phyloP scores from a whole-genome alignment of 2,329 filamentous ascomycete genomes.

The Fusarium sp. region DNA sequence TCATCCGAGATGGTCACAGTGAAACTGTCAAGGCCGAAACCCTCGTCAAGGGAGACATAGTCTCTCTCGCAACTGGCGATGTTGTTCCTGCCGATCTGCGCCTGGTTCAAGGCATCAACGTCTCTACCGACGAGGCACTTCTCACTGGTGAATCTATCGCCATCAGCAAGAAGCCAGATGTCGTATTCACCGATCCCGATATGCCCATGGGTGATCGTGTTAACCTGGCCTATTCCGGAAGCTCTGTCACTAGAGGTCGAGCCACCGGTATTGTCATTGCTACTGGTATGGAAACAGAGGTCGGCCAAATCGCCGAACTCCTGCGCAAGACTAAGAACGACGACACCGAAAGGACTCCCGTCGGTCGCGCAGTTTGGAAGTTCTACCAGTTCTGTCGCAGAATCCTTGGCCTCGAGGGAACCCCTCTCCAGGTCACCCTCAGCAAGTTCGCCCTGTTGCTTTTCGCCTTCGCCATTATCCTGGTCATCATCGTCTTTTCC shows the following conservation, averaged over 20 bases:
- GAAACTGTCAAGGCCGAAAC: constrained; percentile 63
- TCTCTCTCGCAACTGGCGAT: constrained; percentile 70
- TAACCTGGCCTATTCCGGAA: constrained; percentile 77
- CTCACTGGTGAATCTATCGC: constrained; percentile 78
- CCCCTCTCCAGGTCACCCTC: constrained; percentile 84
- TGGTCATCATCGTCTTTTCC: constrained; percentile 70
- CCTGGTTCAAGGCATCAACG: constrained; percentile 72
- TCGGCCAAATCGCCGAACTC: constrained; percentile 78
- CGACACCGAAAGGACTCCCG: constrained; percentile 52
- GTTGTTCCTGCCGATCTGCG: constrained; percentile 76
- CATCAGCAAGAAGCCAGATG: constrained; percentile 71
- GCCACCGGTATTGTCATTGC: constrained; percentile 74
- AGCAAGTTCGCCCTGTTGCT: constrained; percentile 85
- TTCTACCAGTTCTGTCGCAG: constrained; percentile 56
- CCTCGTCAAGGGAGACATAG: constrained; percentile 73
- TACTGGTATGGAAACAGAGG: constrained; percentile 78
- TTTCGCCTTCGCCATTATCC: constrained; percentile 74
- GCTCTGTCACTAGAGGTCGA: constrained; percentile 75
- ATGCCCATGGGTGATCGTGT: constrained; percentile 74
- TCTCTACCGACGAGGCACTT: constrained; percentile 79
- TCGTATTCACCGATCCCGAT: constrained; percentile 60
- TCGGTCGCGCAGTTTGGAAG: constrained; percentile 55
- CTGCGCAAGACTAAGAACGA: constrained; percentile 65
- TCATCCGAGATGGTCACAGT: constrained; percentile 62
- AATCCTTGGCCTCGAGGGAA: constrained; percentile 75